Evolutionary conservation across 495 filamentous ascomycete genomes (phyloP).

Genomic region (Daldinia vernicosa): DNA sequence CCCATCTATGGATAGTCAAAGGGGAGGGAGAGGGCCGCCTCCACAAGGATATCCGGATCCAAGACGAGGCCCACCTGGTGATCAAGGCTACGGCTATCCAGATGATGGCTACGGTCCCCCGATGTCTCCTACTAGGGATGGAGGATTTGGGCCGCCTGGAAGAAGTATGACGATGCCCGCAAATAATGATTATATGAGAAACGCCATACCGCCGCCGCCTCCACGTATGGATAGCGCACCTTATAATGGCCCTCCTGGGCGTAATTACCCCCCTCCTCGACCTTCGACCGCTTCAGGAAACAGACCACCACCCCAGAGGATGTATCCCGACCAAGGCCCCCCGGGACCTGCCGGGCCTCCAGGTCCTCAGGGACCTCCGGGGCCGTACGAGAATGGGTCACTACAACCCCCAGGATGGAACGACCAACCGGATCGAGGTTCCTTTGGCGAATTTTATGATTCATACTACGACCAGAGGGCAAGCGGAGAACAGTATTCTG

Average conservation of each 20-base stretch:
- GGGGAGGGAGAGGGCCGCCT: conserved; percentile 50
- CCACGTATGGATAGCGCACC: conserved; percentile 51
- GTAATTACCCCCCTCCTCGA: conserved; percentile 55
- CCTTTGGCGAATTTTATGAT: conserved; percentile 65
- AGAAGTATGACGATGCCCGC: conserved; percentile 65
- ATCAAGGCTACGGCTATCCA: conserved; percentile 50
- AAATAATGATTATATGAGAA: conserved; percentile 53
- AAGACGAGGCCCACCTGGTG: conserved; percentile 51
- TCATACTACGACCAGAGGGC: conserved; percentile 59
- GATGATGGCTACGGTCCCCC: conserved; percentile 48
- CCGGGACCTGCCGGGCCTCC: conserved; percentile 20
- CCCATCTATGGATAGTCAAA: conserved; percentile 46
- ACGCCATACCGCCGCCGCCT: conserved; percentile 45
- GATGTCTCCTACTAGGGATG: conserved; percentile 43
- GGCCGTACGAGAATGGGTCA: conserved; percentile 39
- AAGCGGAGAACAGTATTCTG: conserved; percentile 46
- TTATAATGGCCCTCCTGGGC: conserved; percentile 55
- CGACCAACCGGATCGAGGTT: conserved; percentile 45
- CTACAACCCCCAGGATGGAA: conserved; percentile 43
- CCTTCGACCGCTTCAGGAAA: conserved; percentile 61
- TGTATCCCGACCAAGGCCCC: conserved; percentile 53
- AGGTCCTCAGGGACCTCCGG: conserved; percentile 42
- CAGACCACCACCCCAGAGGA: conserved; percentile 56
- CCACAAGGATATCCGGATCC: conserved; percentile 54
- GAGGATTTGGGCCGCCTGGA: conserved; percentile 52